phyloP scores from a whole-genome alignment of 2,329 filamentous ascomycete genomes.

The Colletotrichum neosansevieriae region DNA sequence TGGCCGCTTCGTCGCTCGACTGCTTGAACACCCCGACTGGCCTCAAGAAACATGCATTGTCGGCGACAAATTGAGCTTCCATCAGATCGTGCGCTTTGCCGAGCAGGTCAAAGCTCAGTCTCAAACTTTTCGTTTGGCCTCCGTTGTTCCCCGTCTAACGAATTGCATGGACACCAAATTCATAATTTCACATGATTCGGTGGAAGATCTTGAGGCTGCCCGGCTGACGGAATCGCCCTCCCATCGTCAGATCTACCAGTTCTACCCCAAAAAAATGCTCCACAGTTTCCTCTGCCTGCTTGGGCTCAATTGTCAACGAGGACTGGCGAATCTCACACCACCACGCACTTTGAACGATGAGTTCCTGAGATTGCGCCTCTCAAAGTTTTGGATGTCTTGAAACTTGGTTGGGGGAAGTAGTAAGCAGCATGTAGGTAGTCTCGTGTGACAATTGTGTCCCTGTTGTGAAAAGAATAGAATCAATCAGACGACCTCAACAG shows the following conservation, averaged over 20 bases:
- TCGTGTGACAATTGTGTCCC: no score
- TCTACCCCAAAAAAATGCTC: slow-evolving; percentile 40
- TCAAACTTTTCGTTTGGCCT: no score
- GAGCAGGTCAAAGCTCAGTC: no score
- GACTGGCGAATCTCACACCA: background rate
- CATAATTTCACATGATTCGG: background rate
- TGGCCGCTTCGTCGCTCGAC: no score
- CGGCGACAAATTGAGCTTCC: no score
- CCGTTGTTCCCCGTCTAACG: no score
- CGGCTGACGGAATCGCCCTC: background rate
- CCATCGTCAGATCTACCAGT: slow-evolving; percentile 32
- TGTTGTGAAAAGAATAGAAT: background rate
- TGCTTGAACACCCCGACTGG: no score
- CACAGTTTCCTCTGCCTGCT: background rate
- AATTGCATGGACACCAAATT: no score
- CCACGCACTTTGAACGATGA: background rate
- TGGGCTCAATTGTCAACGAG: background rate
- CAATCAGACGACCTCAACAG: no score
- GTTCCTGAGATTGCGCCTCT: background rate
- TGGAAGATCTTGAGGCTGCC: background rate
- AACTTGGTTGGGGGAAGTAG: background rate
- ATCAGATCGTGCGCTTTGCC: no score
- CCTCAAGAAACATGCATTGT: no score
- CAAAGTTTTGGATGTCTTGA: background rate
- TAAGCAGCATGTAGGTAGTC: no score